Evolutionary conservation across 257 asterid genomes (phyloP).

Genomic region (Nicotiana obtusifolia): DNA sequence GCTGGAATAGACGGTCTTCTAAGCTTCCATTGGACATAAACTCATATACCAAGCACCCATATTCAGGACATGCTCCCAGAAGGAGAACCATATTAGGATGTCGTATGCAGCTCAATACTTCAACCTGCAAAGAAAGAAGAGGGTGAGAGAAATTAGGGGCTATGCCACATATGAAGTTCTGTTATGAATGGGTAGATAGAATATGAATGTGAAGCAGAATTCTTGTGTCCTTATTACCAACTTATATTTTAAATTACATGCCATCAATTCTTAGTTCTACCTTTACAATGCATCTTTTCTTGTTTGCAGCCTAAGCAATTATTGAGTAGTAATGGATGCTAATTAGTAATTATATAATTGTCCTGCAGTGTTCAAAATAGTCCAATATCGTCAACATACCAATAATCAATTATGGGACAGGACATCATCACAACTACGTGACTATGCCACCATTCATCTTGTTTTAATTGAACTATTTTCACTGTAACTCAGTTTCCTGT

Average conservation of each 20-base stretch:
- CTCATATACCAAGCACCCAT: conserved; percentile 89
- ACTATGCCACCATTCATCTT: background rate
- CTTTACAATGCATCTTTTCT: background rate
- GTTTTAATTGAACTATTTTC: background rate
- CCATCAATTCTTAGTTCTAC: background rate
- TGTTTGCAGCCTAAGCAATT: background rate
- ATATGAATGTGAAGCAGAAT: background rate
- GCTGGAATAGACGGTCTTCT: conserved; percentile 69
- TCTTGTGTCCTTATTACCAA: background rate
- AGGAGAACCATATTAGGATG: conserved; percentile 98
- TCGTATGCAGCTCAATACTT: conserved; percentile 78
- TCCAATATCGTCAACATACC: background rate
- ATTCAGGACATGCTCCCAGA: conserved; percentile 95
- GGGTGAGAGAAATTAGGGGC: background rate
- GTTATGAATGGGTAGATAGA: background rate
- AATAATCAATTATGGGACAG: background rate
- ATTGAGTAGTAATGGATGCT: background rate
- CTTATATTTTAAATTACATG: background rate
- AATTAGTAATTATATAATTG: background rate
- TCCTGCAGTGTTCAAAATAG: background rate
- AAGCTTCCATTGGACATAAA: conserved; percentile 86
- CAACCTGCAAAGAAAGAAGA: conserved; percentile 43
- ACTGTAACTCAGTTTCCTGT: background rate
- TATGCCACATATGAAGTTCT: background rate
- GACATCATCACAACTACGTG: background rate